Percentiles rank a stretch among this genome's conserved stretches.
phyloP scores from a whole-genome alignment of 305 asterid genomes.

The Solanum hybrid region DNA sequence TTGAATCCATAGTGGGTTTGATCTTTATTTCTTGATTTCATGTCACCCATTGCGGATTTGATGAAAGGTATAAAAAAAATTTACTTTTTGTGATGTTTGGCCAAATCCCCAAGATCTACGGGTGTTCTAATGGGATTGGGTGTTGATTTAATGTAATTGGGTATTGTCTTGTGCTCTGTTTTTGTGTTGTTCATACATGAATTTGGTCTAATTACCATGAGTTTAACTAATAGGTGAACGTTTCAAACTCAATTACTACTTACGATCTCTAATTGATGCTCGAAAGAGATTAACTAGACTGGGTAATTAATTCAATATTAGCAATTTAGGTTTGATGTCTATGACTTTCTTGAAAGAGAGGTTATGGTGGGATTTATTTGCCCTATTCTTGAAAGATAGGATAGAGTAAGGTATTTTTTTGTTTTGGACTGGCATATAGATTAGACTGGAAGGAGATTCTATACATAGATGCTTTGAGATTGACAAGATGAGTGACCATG shows the following conservation, averaged over 20 bases:
- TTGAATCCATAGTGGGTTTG: background rate
- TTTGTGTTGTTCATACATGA: background rate
- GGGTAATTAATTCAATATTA: background rate
- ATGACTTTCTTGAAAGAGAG: background rate
- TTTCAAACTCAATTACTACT: background rate
- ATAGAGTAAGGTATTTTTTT: background rate
- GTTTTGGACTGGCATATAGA: background rate
- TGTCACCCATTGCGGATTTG: background rate
- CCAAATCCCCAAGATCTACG: background rate
- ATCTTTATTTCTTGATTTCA: background rate
- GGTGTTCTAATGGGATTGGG: background rate
- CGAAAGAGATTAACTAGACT: background rate
- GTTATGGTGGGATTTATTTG: background rate
- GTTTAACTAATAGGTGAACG: background rate
- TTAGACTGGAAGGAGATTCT: background rate
- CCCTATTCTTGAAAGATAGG: background rate
- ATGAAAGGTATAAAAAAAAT: too few relatives aligned
- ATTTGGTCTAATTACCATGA: background rate
- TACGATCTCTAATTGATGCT: background rate
- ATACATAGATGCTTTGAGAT: background rate
- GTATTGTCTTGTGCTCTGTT: background rate
- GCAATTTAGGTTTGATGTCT: background rate
- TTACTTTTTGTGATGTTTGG: too few relatives aligned
- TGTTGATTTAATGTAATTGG: background rate
- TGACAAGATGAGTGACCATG: background rate